Conservation (phyloP, 2,329 filamentous ascomycete species). For the Arthrobotrys musiformis region DNA sequence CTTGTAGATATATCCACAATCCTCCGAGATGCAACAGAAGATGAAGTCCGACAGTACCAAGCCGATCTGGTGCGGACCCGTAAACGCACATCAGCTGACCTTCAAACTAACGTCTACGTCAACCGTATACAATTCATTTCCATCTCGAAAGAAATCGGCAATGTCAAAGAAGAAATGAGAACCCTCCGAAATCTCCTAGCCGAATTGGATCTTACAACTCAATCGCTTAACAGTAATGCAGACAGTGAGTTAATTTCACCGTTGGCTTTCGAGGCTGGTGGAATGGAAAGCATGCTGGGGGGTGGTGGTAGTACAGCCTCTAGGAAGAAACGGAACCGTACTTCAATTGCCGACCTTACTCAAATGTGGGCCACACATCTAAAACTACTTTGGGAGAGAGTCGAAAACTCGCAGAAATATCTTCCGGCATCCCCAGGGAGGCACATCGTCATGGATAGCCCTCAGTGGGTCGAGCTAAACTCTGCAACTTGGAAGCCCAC, state of each 20-base stretch:
- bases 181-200: constrained; percentile 89
- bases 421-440: constrained; percentile 89
- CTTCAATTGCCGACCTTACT: constrained; percentile 81
- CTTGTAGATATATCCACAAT: constrained; percentile 72
- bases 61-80: constrained; percentile 79
- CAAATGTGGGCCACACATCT: constrained; percentile 75
- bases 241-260: constrained; percentile 38
- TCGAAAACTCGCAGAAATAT: constrained; percentile 98
- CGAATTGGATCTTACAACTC: constrained; percentile 83
- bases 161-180: constrained; percentile 95
- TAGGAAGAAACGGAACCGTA: constrained; percentile 76
- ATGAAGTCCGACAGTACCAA: constrained; percentile 86
- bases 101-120: constrained; percentile 95
- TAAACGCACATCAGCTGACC: constrained; percentile 79
- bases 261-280: constrained; percentile 24
- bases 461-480: constrained; percentile 94
- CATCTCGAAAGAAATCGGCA: constrained; percentile 98
- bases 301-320: constrained; percentile 61
- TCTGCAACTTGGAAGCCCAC: constrained; percentile 96
- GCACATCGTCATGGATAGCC: constrained; percentile 92
- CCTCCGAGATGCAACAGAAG: constrained; percentile 84
- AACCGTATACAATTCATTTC: constrained; percentile 99
- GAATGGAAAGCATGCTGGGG: constrained; percentile 30
- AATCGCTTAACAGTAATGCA: constrained; percentile 72
- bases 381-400: constrained; percentile 90